These are phyloP conservation scores for Malassezia cuniculi DNA, from an alignment of 1,284 basidiomycete genomes.

Conservation along the genomic window DNA sequence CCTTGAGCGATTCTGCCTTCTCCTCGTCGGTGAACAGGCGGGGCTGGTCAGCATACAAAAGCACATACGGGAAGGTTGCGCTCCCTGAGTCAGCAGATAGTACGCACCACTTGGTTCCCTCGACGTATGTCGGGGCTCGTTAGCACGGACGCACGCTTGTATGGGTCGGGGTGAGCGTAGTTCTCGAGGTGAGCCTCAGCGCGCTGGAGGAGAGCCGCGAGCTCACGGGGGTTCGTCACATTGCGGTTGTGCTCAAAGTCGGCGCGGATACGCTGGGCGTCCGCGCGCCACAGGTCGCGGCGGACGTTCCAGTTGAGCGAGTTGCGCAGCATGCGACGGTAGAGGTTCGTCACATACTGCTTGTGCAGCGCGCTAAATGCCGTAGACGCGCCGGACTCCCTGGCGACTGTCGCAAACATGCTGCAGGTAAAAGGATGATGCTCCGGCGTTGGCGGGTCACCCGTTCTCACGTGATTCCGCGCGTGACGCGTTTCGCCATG, in stretches of 20 bases:
- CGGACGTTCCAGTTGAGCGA: constrained; percentile 76
- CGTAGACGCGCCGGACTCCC: constrained; percentile 12
- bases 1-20: constrained; percentile 39
- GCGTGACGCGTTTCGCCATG: constrained; percentile 14
- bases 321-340: constrained; percentile 71
- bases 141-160: constrained; percentile 57
- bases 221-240: constrained; percentile 70
- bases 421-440: constrained; percentile 1
- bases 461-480: constrained; percentile 5
- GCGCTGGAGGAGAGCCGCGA: constrained; percentile 65
- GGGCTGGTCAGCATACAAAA: constrained; percentile 16
- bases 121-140: constrained; percentile 40
- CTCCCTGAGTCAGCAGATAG: constrained; percentile 13
- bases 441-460: neutral
- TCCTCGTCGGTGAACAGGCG: constrained; percentile 41
- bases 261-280: constrained; percentile 71
- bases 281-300: constrained; percentile 68
- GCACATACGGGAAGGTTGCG: constrained; percentile 22
- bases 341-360: constrained; percentile 78
- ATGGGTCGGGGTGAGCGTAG: constrained; percentile 73
- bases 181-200: constrained; percentile 64
- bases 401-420: constrained; percentile 13
- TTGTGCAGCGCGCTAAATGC: constrained; percentile 63
- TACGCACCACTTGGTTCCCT: constrained; percentile 42
- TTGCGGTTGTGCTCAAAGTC: constrained; percentile 85